Evolutionary conservation across 2,329 filamentous ascomycete genomes (phyloP).

Genomic region (Aureobasidium leucospermi): DNA sequence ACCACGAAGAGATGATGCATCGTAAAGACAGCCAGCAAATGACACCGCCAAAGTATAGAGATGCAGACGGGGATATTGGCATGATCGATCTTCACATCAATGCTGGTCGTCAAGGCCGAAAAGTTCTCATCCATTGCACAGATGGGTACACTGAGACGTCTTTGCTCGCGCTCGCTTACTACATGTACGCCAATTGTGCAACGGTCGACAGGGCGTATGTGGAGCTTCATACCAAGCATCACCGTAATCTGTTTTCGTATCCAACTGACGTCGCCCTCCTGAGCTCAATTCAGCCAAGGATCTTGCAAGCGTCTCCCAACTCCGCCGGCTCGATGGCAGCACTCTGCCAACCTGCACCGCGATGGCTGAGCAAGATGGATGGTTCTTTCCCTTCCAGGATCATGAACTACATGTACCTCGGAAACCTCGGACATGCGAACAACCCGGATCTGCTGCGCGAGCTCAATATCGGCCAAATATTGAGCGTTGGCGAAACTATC

Average conservation of each 20-base stretch:
- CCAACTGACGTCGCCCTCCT: conserved; percentile 80
- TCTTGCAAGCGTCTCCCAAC: conserved; percentile 64
- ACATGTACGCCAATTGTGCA: conserved; percentile 80
- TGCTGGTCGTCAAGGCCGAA: conserved; percentile 42
- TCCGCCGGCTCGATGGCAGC: conserved; percentile 39
- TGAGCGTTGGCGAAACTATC: conserved; percentile 86
- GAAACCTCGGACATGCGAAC: conserved; percentile 88
- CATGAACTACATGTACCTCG: conserved; percentile 90
- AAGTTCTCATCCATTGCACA: conserved; percentile 82
- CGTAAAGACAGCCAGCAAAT: conserved; percentile 37
- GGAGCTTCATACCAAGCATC: conserved; percentile 67
- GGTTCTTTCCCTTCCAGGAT: conserved; percentile 86
- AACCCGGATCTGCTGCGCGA: conserved; percentile 75
- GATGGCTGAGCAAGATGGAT: conserved; percentile 77
- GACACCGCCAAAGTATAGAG: conserved; percentile 27
- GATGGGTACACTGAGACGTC: conserved; percentile 96
- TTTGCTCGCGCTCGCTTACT: conserved; percentile 82
- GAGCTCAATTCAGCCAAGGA: conserved; percentile 64
- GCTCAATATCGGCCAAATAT: conserved; percentile 76
- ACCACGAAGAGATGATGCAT: conserved; percentile 19
- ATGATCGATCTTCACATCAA: conserved; percentile 36
- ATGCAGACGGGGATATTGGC: conserved; percentile 49
- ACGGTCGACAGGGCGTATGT: conserved; percentile 83
- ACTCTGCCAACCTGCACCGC: conserved; percentile 55
- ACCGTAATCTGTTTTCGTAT: conserved; percentile 94